These are phyloP conservation scores for Penicillium janthinellum DNA, from an alignment of 2,329 filamentous ascomycete genomes.

Conservation along the genomic window DNA sequence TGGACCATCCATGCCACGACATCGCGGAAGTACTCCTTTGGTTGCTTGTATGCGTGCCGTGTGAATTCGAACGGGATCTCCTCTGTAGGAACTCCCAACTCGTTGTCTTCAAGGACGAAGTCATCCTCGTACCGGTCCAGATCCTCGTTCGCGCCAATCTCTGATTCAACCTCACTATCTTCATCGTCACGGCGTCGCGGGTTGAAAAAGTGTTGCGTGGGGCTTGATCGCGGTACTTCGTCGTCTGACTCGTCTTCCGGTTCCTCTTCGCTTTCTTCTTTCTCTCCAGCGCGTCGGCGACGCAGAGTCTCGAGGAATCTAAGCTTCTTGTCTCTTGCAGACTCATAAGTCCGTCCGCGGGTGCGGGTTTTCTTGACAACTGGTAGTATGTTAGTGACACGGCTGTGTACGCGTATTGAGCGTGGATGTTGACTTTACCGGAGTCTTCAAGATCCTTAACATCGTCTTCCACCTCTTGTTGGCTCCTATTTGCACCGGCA, in stretches of 20 bases:
- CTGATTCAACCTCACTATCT: slow-evolving; percentile 36
- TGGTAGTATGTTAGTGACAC: slow-evolving; percentile 24
- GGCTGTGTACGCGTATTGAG: neutral
- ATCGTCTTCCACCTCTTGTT: slow-evolving; percentile 49
- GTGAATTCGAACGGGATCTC: slow-evolving; percentile 71
- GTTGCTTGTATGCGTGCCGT: slow-evolving; percentile 64
- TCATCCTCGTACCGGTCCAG: slow-evolving; percentile 62
- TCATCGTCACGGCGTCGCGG: slow-evolving; percentile 18
- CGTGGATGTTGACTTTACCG: slow-evolving; percentile 25
- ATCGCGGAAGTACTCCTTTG: slow-evolving; percentile 72
- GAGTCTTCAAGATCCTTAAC: slow-evolving; percentile 49
- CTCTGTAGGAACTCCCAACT: slow-evolving; percentile 58
- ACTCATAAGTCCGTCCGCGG: slow-evolving; percentile 43
- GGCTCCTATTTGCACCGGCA: slow-evolving; percentile 33
- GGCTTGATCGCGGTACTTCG: neutral
- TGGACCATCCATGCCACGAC: slow-evolving; percentile 81
- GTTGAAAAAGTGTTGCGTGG: slow-evolving; percentile 3
- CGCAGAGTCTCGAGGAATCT: slow-evolving; percentile 47
- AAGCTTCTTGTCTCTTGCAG: slow-evolving; percentile 41
- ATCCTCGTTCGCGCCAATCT: slow-evolving; percentile 42
- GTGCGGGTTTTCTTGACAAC: slow-evolving; percentile 44
- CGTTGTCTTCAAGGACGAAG: slow-evolving; percentile 66
- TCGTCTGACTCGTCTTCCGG: neutral
- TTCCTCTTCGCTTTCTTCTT: slow-evolving; percentile 28
- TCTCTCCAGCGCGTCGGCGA: slow-evolving; percentile 46